Percentiles rank a stretch among this genome's conserved stretches.
Conservation (phyloP, 73 alveolate species). For the Chromera velia region DNA sequence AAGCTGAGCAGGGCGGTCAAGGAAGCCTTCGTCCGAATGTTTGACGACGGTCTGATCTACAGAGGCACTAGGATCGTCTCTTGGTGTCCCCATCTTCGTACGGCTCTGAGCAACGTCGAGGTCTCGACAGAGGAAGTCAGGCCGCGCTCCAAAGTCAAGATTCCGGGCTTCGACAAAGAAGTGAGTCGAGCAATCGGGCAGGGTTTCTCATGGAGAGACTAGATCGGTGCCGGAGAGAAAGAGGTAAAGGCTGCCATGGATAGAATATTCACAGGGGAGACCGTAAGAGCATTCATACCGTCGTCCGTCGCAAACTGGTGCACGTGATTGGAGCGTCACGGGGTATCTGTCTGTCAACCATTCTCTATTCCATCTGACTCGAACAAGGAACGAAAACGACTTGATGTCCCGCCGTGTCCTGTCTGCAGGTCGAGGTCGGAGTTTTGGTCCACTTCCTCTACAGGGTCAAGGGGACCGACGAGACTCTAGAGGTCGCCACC, state of each 20-base stretch:
- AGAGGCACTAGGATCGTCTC: conserved; percentile 73
- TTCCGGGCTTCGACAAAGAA: no score
- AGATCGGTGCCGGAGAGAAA: no score
- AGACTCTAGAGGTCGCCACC: conserved; percentile 83
- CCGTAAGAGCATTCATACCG: no score
- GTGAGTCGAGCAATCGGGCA: no score
- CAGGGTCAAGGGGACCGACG: conserved; percentile 70
- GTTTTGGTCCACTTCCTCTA: conserved; percentile 79
- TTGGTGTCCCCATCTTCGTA: conserved; percentile 92
- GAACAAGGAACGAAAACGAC: no score
- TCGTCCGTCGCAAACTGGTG: no score
- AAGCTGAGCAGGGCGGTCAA: background rate
- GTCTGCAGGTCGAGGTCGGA: conserved; percentile 34
- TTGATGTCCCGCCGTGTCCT: background rate
- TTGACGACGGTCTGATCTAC: conserved; percentile 74
- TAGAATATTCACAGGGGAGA: no score
- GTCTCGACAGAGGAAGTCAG: conserved; percentile 69
- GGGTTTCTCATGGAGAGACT: no score
- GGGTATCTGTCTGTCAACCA: no score
- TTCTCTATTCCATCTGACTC: no score
- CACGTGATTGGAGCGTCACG: no score
- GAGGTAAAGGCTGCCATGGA: no score
- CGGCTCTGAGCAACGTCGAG: conserved; percentile 95
- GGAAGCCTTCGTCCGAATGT: conserved; percentile 81
- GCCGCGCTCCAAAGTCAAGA: conserved; percentile 66